phyloP scores from a whole-genome alignment of 352 stramenopile genomes.

The Sclerospora graminicola region DNA sequence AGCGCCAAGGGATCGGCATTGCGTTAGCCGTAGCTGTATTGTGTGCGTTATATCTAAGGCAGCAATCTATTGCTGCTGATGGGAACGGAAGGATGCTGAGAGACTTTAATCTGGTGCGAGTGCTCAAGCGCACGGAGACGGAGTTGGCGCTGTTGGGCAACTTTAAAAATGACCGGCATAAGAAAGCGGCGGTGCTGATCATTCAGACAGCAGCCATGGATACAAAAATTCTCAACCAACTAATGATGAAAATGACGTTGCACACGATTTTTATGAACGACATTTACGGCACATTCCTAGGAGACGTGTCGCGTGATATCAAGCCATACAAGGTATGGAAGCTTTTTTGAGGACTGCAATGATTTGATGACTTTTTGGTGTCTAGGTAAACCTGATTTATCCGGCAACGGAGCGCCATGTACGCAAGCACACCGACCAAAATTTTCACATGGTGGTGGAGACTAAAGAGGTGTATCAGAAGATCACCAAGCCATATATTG shows the following conservation, averaged over 20 bases:
- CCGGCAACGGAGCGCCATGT: constrained; percentile 72
- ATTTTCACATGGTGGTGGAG: constrained; percentile 78
- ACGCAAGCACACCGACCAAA: constrained; percentile 75
- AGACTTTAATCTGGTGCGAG: constrained; percentile 51
- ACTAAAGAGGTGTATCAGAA: constrained; percentile 65
- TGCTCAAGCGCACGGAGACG: constrained; percentile 62
- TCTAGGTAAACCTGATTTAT: constrained; percentile 72
- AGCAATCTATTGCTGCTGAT: no score
- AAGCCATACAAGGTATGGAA: constrained; percentile 60
- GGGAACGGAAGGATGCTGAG: no score
- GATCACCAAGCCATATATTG: constrained; percentile 67
- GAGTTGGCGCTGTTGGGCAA: constrained; percentile 62
- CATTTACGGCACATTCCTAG: constrained; percentile 74
- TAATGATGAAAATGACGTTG: constrained; percentile 53
- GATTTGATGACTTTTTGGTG: background rate
- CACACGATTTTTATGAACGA: constrained; percentile 68
- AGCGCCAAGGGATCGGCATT: no score
- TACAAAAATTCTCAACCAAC: constrained; percentile 9
- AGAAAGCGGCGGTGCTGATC: constrained; percentile 54
- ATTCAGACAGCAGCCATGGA: constrained; percentile 58
- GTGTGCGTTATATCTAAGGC: no score
- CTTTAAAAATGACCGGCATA: constrained; percentile 51
- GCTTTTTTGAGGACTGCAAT: background rate
- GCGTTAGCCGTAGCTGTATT: no score
- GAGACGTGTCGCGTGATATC: constrained; percentile 50